Conservation (phyloP, 371 early-diverging fungal genomes). For the Circinella umbellata region DNA sequence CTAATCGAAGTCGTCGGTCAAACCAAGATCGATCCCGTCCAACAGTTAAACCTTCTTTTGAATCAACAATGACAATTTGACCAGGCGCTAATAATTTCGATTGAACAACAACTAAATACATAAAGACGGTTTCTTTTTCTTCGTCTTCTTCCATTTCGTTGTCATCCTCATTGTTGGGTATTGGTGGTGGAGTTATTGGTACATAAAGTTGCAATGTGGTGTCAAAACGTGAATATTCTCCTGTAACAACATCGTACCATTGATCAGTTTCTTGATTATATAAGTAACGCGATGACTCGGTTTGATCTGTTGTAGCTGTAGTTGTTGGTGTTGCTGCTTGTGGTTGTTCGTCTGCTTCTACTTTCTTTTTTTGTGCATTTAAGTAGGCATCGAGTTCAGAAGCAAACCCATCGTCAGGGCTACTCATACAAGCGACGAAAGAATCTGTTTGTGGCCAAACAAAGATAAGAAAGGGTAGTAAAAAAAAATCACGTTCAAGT, state of each 20-base stretch:
- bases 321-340: not conserved
- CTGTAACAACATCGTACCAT: conserved; percentile 38
- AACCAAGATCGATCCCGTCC: conserved; percentile 48
- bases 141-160: conserved; percentile 12
- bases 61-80: conserved; percentile 39
- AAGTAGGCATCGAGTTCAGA: conserved; percentile 2
- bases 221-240: conserved; percentile 36
- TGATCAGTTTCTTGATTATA: conserved; percentile 35
- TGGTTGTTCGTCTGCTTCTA: not conserved
- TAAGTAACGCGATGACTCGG: conserved; percentile 23
- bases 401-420: conserved; percentile 6
- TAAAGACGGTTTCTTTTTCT: conserved; percentile 19
- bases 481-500: not conserved
- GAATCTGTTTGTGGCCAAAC: not conserved
- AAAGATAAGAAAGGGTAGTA: not conserved
- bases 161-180: conserved; percentile 15
- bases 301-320: no score
- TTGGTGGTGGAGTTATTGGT: conserved; percentile 16
- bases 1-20: conserved; percentile 40
- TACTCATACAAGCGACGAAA: not conserved
- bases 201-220: conserved; percentile 26
- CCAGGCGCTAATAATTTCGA: conserved; percentile 32
- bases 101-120: conserved; percentile 39
- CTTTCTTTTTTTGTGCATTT: not conserved
- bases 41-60: conserved; percentile 40